These are phyloP conservation scores for Ustilaginoidea virens DNA, from an alignment of 2,329 filamentous ascomycete genomes.

Conservation along the genomic window DNA sequence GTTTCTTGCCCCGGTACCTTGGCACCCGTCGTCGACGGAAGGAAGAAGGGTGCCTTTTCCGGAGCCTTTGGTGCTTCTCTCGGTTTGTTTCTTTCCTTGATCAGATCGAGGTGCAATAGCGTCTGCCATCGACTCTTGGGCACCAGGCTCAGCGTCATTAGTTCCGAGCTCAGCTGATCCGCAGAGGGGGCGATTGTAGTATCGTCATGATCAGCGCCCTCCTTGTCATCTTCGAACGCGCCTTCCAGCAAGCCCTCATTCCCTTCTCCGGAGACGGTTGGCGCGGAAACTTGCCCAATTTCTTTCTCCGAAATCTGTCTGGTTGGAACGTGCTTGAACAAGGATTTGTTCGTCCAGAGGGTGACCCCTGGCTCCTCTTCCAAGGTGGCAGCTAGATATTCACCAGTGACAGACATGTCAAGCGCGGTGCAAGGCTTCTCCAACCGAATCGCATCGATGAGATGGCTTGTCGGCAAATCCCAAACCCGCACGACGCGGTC, in stretches of 20 bases:
- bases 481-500: constrained; percentile 73
- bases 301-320: constrained; percentile 69
- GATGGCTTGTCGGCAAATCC: constrained; percentile 89
- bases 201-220: constrained; percentile 37
- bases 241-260: constrained; percentile 62
- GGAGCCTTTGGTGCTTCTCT: constrained; percentile 82
- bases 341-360: constrained; percentile 85
- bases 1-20: constrained; percentile 22
- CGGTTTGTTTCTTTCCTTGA: constrained; percentile 88
- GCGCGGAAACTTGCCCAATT: constrained; percentile 47
- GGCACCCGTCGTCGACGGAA: constrained; percentile 48
- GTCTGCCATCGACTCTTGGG: constrained; percentile 92
- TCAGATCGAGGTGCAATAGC: constrained; percentile 77
- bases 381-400: constrained; percentile 84
- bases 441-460: constrained; percentile 82
- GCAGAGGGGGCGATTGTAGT: constrained; percentile 38
- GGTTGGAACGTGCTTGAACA: constrained; percentile 82
- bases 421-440: constrained; percentile 67
- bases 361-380: constrained; percentile 75
- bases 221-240: constrained; percentile 46
- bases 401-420: constrained; percentile 77
- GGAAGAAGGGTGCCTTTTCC: constrained; percentile 90
- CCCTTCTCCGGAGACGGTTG: constrained; percentile 70
- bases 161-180: constrained; percentile 67
- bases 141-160: constrained; percentile 79